These are phyloP conservation scores for Adiantum capillusveneris DNA, from an alignment of 75 land plant genomes.

Conservation along the genomic window DNA sequence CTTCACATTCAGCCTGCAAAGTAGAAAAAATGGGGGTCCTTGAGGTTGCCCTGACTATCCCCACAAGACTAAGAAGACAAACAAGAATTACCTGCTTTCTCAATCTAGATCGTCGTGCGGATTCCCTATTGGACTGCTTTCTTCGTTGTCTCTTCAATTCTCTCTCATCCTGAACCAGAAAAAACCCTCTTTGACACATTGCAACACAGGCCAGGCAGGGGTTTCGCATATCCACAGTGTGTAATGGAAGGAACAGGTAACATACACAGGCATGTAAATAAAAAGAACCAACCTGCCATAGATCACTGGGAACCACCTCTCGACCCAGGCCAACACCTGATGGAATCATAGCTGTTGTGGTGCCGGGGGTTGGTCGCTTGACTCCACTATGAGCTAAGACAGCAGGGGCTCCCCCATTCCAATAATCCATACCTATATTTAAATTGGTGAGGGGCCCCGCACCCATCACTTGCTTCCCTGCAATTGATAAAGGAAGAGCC, in stretches of 20 bases:
- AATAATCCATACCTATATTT: conserved; percentile 42
- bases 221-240: not conserved
- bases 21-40: not conserved
- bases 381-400: conserved; percentile 22
- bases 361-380: conserved; percentile 27
- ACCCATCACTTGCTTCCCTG: conserved; percentile 4
- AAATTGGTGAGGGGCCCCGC: conserved; percentile 12
- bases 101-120: conserved; percentile 49
- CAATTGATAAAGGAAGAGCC: not conserved
- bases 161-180: conserved; percentile 35
- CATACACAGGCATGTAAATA: not conserved
- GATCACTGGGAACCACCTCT: conserved; percentile 25
- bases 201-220: not conserved
- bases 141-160: conserved; percentile 50
- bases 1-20: conserved; percentile 83
- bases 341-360: conserved; percentile 20
- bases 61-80: no score
- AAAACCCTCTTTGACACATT: not conserved
- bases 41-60: not conserved
- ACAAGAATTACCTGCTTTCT: conserved; percentile 62
- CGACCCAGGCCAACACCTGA: conserved; percentile 8
- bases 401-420: conserved; percentile 23
- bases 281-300: conserved; percentile 27
- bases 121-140: conserved; percentile 60
- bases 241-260: not conserved